A percentile compares a stretch with the other conserved stretches of the same genome.
Evolutionary conservation across 805 yeast genomes (phyloP).

Genomic region (Saccharomyces mikatae): DNA sequence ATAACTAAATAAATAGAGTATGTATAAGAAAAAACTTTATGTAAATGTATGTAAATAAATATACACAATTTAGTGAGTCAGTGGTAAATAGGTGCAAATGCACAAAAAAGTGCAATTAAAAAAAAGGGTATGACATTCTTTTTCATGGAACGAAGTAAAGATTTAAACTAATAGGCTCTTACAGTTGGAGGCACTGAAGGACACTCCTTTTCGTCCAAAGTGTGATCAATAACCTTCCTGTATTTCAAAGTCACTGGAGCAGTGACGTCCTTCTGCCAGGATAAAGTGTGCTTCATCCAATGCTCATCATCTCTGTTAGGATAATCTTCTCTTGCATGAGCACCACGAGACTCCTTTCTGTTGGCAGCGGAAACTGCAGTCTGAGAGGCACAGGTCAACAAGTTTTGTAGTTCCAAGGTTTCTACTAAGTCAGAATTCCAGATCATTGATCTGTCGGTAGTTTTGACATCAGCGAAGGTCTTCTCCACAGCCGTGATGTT

Average conservation of each 20-base stretch:
- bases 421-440: slow-evolving; percentile 98
- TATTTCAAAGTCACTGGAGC: slow-evolving; percentile 67
- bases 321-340: slow-evolving; percentile 97
- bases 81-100: neutral
- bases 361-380: slow-evolving; percentile 91
- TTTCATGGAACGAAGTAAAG: neutral
- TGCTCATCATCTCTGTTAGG: slow-evolving; percentile 91
- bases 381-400: slow-evolving; percentile 94
- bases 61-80: neutral
- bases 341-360: slow-evolving; percentile 97
- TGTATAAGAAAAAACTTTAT: neutral
- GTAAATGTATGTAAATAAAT: neutral
- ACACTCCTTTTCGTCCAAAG: slow-evolving; percentile 88
- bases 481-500: slow-evolving; percentile 70
- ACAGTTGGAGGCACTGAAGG: slow-evolving; percentile 94
- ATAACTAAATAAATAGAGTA: neutral
- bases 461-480: slow-evolving; percentile 65
- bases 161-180: slow-evolving; percentile 71
- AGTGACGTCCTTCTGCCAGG: slow-evolving; percentile 76
- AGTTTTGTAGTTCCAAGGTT: slow-evolving; percentile 90
- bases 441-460: slow-evolving; percentile 94
- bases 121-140: neutral
- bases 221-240: slow-evolving; percentile 75
- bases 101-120: neutral
- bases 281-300: slow-evolving; percentile 97